phyloP scores from a whole-genome alignment of 768 basidiomycete species.

The Suillus decipiens region DNA sequence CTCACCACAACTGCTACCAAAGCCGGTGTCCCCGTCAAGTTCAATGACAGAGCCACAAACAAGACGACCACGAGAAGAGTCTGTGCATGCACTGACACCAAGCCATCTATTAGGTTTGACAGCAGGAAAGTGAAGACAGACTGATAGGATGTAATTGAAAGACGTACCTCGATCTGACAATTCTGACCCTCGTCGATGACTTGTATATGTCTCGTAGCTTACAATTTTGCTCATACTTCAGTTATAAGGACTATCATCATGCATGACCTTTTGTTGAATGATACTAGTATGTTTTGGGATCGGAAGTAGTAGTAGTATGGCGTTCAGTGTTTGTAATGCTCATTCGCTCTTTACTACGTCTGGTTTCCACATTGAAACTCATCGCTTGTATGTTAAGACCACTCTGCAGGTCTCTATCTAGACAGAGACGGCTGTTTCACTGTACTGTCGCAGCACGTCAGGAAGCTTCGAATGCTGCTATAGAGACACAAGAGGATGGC shows the following conservation, averaged over 20 bases:
- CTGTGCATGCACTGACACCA: conserved; percentile 26
- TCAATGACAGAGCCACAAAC: too few species aligned
- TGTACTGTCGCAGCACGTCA: neutral
- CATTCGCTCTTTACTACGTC: neutral
- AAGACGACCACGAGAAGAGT: neutral
- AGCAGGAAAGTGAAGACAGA: neutral
- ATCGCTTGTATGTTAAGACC: conserved; percentile 18
- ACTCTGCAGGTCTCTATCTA: conserved; percentile 6
- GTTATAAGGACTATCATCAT: neutral
- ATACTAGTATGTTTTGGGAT: neutral
- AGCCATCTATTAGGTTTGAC: conserved; percentile 27
- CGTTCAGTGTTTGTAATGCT: neutral
- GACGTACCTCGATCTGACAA: neutral
- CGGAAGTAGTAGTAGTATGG: neutral
- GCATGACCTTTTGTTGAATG: neutral
- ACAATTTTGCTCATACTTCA: neutral
- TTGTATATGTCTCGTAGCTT: neutral
- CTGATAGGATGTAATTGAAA: neutral
- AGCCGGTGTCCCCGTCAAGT: neutral
- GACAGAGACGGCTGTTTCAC: conserved; percentile 3
- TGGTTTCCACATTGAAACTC: neutral
- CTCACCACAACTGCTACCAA: conserved; percentile 17
- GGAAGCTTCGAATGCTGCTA: conserved; percentile 1
- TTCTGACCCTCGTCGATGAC: neutral
- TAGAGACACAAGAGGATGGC: neutral